Conservation (phyloP, 139 green algal genomes). For the Volvox africanus region DNA sequence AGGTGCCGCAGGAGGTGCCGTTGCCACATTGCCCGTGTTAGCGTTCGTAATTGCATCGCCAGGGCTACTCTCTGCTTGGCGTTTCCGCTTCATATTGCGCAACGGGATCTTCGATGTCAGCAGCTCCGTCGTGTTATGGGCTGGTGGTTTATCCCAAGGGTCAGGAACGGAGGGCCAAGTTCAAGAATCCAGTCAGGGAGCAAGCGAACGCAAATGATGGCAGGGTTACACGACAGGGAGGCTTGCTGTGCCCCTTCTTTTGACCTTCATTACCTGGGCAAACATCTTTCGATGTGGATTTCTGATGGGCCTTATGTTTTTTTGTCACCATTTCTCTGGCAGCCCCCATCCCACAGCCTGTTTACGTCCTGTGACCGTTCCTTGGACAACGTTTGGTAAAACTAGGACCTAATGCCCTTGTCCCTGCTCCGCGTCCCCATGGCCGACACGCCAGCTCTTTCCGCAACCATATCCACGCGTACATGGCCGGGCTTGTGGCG, state of each 20-base stretch:
- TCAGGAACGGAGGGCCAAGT: neutral
- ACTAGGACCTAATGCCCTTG: too few species aligned
- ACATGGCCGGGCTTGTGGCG: constrained; percentile 53
- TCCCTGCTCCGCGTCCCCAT: too few species aligned
- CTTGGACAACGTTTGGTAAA: too few species aligned
- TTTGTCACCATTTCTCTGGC: too few species aligned
- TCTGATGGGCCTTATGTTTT: too few species aligned
- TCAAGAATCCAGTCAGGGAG: neutral
- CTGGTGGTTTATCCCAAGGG: neutral
- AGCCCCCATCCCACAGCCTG: too few species aligned
- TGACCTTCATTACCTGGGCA: too few species aligned
- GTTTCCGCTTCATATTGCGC: constrained; percentile 12
- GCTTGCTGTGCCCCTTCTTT: too few species aligned
- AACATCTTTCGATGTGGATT: too few species aligned
- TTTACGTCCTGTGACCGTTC: too few species aligned
- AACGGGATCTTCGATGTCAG: neutral
- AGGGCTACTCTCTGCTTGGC: neutral
- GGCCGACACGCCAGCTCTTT: neutral
- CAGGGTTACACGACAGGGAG: too few species aligned
- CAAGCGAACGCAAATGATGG: neutral
- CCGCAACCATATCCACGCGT: neutral
- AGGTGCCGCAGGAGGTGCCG: neutral
- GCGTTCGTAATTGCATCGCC: neutral
- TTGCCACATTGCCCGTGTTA: too few species aligned
- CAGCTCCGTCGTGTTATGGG: constrained; percentile 15